Evolutionary conservation across 306 rosid genomes (phyloP), one percentile per base, ranked within the genome.

Genomic region (Trifolium repens): DNA sequence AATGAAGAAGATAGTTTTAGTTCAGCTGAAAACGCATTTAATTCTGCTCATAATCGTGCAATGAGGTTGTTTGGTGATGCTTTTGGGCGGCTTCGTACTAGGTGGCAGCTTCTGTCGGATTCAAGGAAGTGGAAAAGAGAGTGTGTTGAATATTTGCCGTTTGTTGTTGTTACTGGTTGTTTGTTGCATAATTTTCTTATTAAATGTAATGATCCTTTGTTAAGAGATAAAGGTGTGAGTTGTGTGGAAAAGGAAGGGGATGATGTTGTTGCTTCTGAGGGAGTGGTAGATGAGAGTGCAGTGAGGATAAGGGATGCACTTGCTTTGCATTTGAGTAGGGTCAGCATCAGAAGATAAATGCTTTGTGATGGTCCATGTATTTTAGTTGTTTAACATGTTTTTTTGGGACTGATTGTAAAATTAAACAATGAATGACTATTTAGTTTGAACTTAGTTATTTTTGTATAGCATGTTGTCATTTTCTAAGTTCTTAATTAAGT

Each of bases 151-250:
- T 85, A 77, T 75, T 80, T 93, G 80, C 97, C 97, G 0, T 88
- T 82, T 79, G 91, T 91, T 62, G 69, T 91, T 73, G 85, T 93
- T 53, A 78, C 92, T 0, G 85, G 89, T 35, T 89, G 97, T 74
- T 75, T 93, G 86, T 86, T 93, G 84, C 96, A 93, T 77, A 91
- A 93, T 81, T 93, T 93, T 81, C 85, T 87, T n/a, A 74, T 87
- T 9, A 89, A 82, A 65, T 84, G 91, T 47, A 71, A 88, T 2
- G 96, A 91, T 76, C 81, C 83, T 0, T 42, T 71, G 79, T 59
- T 77, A 1, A 85, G 64, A 5, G 87, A 72, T 58, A 86, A 81
- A 62, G 78, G 74, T 8, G 61, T 15, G 46, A 72, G 7, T 73
- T 22, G 77, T 71, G 63, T 68, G 15, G 77, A 68, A 4, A 82